Base-by-base conservation (phyloP, 1,284 basidiomycete species). In the Ceratobasidium theobromae region DNA sequence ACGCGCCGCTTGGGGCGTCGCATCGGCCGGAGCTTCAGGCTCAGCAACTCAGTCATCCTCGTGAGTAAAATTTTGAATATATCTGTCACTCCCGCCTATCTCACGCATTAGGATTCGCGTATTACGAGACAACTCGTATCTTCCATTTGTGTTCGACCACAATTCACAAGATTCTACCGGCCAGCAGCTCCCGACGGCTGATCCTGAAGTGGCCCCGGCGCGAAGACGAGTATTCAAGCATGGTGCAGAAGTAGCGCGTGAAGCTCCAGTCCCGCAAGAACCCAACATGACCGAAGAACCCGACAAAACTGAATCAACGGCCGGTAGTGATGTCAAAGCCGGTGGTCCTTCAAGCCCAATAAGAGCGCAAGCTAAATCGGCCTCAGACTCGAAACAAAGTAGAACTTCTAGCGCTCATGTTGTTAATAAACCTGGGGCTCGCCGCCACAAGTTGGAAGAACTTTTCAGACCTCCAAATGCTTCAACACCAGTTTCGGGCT, bases 141-240 rank as follows among this genome's bases (percentile, higher is more conserved):
- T 62, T 38, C 45, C 57, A 2, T 62, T 62, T 35, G 35, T 62
- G 35, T 62, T 62, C 46, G 46, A 62, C 32, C 30, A 32, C 9
- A 46, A 62, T 40, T 38, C 21, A 25, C 25, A 45, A 27, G 33
- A 30, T 16, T 38, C 46, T n/a, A 62, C 46, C 9, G 33, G 12
- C 23, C 57, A 49, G 21, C 4, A 51, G 32, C 27, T 9, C 16
- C 5, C 27, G n/a, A 40, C 33, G 33, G 11, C 25, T 16, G 57
- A 62, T 16, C 8, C 45, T 27, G 30, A 32, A 3, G 6, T 33
- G 28, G 57, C 49, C 21, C 57, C 57, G 25, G 43, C 12, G 18
- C 45, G 57, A 23, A 62, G 57, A 27, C 45, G 57, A 23, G 30
- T 51, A 5, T 62, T 62, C 41, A 45, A 46, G 11, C 45, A 62